A percentile compares a stretch with the other conserved stretches of the same genome.
Conservation (phyloP, 2,329 filamentous ascomycete genomes). For the Elsinoe fawcettii region DNA sequence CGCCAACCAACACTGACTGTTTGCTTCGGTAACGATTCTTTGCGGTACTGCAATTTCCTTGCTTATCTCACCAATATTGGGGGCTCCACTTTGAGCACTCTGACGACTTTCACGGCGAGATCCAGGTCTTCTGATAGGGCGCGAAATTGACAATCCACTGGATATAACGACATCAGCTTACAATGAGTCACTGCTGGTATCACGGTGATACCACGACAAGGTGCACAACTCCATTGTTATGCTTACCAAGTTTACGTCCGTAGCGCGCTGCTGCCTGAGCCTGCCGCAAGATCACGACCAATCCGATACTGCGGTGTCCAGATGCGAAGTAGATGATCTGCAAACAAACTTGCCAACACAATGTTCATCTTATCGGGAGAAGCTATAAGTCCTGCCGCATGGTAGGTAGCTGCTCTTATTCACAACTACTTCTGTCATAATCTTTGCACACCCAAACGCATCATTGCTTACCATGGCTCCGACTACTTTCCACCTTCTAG, state of each 20-base stretch:
- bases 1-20: no score
- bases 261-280: not conserved
- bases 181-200: not conserved
- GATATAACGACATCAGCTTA: not conserved
- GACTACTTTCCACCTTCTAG: slow-evolving; percentile 20
- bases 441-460: no score
- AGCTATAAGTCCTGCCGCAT: not conserved
- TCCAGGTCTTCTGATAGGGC: no score
- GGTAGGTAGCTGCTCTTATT: not conserved
- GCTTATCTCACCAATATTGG: not conserved
- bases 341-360: not conserved
- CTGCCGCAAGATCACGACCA: not conserved
- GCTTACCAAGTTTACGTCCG: not conserved
- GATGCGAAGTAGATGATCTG: not conserved
- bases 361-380: not conserved
- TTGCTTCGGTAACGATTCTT: no score
- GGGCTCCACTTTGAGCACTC: no score
- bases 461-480: slow-evolving; percentile 21
- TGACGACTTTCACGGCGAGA: not conserved
- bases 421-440: no score
- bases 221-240: no score
- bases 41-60: no score
- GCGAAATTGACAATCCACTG: not conserved
- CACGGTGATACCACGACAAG: no score
- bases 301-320: not conserved